Evolutionary conservation across 2,329 filamentous ascomycete species (phyloP), one percentile per base, ranked within the genome.

Genomic region (Dactylellina leptospora): DNA sequence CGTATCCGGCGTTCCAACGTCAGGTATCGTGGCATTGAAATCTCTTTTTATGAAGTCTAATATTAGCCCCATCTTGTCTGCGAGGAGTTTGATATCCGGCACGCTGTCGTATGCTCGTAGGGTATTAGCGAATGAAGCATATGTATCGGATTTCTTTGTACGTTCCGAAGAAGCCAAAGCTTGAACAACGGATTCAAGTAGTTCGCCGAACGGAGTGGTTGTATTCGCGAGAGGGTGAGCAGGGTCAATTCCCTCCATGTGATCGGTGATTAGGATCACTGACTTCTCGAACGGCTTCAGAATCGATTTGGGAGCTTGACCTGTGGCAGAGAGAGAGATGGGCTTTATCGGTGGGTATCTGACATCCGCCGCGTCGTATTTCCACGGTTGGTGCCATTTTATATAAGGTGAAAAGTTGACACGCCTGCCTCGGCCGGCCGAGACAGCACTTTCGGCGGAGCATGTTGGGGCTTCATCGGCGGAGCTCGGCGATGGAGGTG

Each of bases 21-120:
- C 81, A 4, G 83, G 78, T 33, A 85, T 83, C 74, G 86, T 87
- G 9, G 87, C 84, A 4, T 84, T 85, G 22, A 96, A 83, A 78
- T 99, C 95, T 70, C 93, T 86, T 76, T 90, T 87, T 61, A 97
- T 91, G 78, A 92, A 96, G 70, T 92, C 89, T 75, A 87, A 87
- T 68, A 97, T 85, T 1, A 91, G 81, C 9, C 85, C 84, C 83
- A 97, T 89, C 79, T 95, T 96, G 54, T 86, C 85, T 64, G 87
- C 85, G 60, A 96, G 82, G 9, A 88, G 87, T 62, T 89, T 86
- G 33, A 87, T 82, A 75, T 95, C 89, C 0, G 92, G 92, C 11
- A 96, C 81, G 75, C 91, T 90, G 74, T 93, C 91, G 64, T 93
- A 96, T 4, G 89, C 85, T 78, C 91, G 90, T 76, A 97, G 82